phyloP scores from a whole-genome alignment of 768 basidiomycete genomes.

The Tricholoma saponaceum region DNA sequence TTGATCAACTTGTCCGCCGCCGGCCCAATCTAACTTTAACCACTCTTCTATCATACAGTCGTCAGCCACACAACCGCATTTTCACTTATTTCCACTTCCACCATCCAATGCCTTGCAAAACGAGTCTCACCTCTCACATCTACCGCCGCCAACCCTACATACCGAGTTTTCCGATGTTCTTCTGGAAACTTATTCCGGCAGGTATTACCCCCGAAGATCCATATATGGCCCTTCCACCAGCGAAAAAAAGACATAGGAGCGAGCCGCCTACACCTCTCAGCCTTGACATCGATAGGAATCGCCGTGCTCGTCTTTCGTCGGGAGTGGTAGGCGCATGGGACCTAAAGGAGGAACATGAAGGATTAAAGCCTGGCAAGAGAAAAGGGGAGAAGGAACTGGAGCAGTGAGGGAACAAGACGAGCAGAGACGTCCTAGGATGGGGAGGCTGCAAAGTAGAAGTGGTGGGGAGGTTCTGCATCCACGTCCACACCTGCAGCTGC shows the following conservation, averaged over 20 bases:
- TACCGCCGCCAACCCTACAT: no score
- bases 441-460: not conserved
- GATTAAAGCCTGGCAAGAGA: not conserved
- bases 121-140: not conserved
- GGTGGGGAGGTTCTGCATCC: not conserved
- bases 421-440: not conserved
- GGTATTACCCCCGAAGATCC: no score
- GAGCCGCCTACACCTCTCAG: no score
- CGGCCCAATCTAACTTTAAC: not conserved
- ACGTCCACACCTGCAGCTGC: no score
- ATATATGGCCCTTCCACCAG: no score
- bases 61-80: not conserved
- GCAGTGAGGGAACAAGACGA: not conserved
- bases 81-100: not conserved
- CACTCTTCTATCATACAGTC: not conserved
- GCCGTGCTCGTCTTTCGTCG: no score
- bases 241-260: no score
- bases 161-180: no score
- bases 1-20: not conserved
- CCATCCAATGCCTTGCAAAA: not conserved
- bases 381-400: not conserved
- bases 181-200: no score
- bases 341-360: not conserved
- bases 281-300: no score
- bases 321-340: not conserved